Percentiles rank a stretch among this genome's conserved stretches.
phyloP scores from a whole-genome alignment of 495 filamentous ascomycete species.

The Xylaria nigripes region DNA sequence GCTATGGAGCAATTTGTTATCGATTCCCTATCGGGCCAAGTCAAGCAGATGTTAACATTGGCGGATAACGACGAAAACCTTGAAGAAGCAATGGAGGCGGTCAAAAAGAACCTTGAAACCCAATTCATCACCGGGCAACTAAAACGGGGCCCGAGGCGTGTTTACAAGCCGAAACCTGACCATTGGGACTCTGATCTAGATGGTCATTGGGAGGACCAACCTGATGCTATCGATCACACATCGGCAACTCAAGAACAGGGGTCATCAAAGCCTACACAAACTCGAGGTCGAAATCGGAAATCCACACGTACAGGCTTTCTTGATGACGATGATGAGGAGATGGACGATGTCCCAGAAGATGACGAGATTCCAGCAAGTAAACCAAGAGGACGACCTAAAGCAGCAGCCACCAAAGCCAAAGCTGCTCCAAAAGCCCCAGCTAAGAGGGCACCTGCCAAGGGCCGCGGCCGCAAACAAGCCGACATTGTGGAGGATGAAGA shows the following conservation, averaged over 20 bases:
- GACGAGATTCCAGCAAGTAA: constrained; percentile 18
- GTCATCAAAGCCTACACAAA: constrained; percentile 29
- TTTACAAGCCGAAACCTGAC: constrained; percentile 66
- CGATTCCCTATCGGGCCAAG: constrained; percentile 65
- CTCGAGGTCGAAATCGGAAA: constrained; percentile 26
- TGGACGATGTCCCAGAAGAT: constrained; percentile 28
- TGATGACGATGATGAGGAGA: constrained; percentile 34
- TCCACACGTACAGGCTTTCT: constrained; percentile 14
- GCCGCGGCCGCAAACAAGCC: constrained; percentile 44
- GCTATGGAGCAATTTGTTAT: constrained; percentile 85
- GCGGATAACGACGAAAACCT: constrained; percentile 64
- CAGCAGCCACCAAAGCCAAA: constrained; percentile 24
- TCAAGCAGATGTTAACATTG: constrained; percentile 64
- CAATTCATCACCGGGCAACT: constrained; percentile 60
- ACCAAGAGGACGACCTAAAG: constrained; percentile 27
- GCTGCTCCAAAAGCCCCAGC: constrained; percentile 32
- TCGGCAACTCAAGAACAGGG: constrained; percentile 37
- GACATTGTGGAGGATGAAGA: constrained; percentile 50
- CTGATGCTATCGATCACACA: constrained; percentile 52
- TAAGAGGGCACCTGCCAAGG: constrained; percentile 32
- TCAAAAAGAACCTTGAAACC: constrained; percentile 61
- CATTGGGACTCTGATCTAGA: constrained; percentile 81
- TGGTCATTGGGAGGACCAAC: constrained; percentile 75
- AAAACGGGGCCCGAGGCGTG: constrained; percentile 46
- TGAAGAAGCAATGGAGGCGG: constrained; percentile 60